Percentiles rank a stretch among this genome's conserved stretches.
These are phyloP conservation scores for Suhomyces chickasaworum DNA, from an alignment of 1,139 yeast genomes.

Conservation along the genomic window DNA sequence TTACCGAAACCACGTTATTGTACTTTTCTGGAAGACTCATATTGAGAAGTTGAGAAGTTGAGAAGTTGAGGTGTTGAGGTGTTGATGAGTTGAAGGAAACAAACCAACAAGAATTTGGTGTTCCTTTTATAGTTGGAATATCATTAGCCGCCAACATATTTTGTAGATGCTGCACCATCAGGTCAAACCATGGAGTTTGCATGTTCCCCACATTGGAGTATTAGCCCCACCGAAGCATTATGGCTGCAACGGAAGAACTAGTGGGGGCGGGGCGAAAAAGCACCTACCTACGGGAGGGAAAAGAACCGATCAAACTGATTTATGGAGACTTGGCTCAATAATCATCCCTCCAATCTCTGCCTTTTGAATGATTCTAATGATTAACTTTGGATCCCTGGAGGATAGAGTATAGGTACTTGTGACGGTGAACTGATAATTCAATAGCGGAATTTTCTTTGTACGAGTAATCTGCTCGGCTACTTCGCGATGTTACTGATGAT, in stretches of 20 bases:
- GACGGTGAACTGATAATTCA: too few species aligned
- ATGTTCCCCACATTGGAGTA: neutral
- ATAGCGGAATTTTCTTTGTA: neutral
- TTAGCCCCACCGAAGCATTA: neutral
- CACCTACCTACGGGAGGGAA: neutral
- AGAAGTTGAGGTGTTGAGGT: neutral
- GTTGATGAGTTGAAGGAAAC: neutral
- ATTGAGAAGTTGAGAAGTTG: neutral
- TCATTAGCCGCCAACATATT: neutral
- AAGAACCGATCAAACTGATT: neutral
- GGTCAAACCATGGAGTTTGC: neutral
- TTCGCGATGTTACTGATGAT: neutral
- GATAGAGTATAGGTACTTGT: too few species aligned
- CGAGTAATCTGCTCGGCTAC: neutral
- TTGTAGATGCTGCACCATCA: neutral
- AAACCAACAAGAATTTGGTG: neutral
- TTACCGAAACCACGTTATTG: conserved; percentile 2
- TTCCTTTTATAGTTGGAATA: neutral
- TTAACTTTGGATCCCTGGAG: too few species aligned
- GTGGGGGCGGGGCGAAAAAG: neutral
- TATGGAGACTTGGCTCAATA: too few species aligned
- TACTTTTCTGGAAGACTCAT: conserved; percentile 8
- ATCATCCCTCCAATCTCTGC: too few species aligned
- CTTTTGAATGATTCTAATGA: too few species aligned
- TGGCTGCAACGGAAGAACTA: conserved; percentile 3